Conservation (phyloP, 2,329 filamentous ascomycete genomes). For the Neoscytalidium dimidiatum region DNA sequence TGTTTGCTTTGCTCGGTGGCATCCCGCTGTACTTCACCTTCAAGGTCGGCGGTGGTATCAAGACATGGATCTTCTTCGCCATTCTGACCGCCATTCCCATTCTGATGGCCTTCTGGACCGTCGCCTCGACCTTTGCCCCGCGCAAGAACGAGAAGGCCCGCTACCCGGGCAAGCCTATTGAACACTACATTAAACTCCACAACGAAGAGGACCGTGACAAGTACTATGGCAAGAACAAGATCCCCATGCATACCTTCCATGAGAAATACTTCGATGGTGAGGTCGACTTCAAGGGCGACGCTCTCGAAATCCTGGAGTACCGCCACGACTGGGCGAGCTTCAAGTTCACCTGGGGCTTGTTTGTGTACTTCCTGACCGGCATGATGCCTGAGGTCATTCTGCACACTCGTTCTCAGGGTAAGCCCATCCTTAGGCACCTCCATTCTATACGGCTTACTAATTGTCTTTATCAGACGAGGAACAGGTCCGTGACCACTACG, state of each 20-base stretch:
- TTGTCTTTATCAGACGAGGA: conserved; percentile 76
- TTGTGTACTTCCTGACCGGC: conserved; percentile 84
- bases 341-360: conserved; percentile 81
- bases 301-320: conserved; percentile 86
- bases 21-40: conserved; percentile 81
- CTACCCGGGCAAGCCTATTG: conserved; percentile 81
- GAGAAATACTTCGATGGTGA: conserved; percentile 97
- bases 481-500: conserved; percentile 96
- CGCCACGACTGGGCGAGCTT: conserved; percentile 97
- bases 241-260: conserved; percentile 90
- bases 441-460: neutral
- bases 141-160: conserved; percentile 91
- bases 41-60: conserved; percentile 80
- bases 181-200: conserved; percentile 87
- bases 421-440: conserved; percentile 24
- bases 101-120: conserved; percentile 78
- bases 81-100: conserved; percentile 78
- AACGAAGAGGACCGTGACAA: conserved; percentile 59
- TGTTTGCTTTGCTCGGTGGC: conserved; percentile 68
- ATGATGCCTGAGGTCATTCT: conserved; percentile 90
- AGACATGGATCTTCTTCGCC: conserved; percentile 85
- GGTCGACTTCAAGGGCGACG: conserved; percentile 93
- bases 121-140: conserved; percentile 77
- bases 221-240: conserved; percentile 77
- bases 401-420: conserved; percentile 87